These are phyloP conservation scores for Acacia pycnantha DNA, from an alignment of 331 rosid species.

Conservation along the genomic window DNA sequence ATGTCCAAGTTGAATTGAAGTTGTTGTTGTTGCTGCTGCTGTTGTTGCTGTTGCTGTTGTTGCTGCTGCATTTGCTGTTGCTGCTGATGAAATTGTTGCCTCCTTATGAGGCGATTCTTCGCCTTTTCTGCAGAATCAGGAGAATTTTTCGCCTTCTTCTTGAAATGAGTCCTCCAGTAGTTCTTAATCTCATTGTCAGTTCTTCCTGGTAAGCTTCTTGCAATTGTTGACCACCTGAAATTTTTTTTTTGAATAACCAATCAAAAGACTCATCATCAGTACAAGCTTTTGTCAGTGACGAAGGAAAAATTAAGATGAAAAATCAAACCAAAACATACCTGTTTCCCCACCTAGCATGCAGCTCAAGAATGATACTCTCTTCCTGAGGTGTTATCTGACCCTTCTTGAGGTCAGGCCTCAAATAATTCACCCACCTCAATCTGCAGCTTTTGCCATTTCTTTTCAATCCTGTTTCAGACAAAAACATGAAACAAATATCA, in stretches of 20 bases:
- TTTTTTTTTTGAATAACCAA: not conserved
- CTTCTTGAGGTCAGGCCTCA: conserved; percentile 93
- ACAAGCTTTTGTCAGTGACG: not conserved
- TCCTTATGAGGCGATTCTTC: conserved; percentile 52
- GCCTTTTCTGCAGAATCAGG: conserved; percentile 60
- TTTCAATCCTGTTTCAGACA: conserved; percentile 59
- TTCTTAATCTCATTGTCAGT: conserved; percentile 95
- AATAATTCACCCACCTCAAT: conserved; percentile 94
- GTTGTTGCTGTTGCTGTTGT: conserved; percentile 43
- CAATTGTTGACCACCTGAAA: conserved; percentile 93
- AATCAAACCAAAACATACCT: conserved; percentile 44
- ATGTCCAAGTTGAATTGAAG: conserved; percentile 48
- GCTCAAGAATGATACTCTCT: conserved; percentile 76
- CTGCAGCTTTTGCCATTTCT: conserved; percentile 99
- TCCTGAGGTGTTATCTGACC: conserved; percentile 96
- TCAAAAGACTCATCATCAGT: not conserved
- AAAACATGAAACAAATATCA: not conserved
- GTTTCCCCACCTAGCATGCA: conserved; percentile 96
- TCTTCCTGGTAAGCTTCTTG: conserved; percentile 92
- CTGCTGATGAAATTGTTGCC: conserved; percentile 44
- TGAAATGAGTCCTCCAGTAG: conserved; percentile 96
- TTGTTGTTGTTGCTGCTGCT: conserved; percentile 43
- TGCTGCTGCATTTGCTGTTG: conserved; percentile 46
- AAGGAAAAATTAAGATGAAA: not conserved
- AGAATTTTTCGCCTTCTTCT: conserved; percentile 66